These are phyloP conservation scores for Daldinia loculata DNA, from an alignment of 495 filamentous ascomycete species.

Conservation along the genomic window DNA sequence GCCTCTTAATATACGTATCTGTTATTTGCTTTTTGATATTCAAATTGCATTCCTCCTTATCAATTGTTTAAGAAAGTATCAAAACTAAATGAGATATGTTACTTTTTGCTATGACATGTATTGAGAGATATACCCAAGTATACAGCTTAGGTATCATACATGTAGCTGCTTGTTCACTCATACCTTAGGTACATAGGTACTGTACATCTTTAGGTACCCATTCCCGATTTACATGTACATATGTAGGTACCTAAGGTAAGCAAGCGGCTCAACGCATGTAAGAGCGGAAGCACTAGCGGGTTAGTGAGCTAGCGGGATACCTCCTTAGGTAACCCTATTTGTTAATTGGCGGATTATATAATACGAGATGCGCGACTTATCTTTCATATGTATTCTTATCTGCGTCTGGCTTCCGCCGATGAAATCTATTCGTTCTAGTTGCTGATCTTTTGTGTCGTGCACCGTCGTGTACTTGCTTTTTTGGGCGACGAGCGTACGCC, in stretches of 20 bases:
- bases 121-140: too few species aligned
- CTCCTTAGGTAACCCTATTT: neutral
- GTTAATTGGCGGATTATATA: constrained; percentile 1
- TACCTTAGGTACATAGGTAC: neutral
- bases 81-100: neutral
- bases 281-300: neutral
- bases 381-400: constrained; percentile 19
- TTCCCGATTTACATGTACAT: neutral
- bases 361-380: constrained; percentile 21
- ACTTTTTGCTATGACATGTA: too few species aligned
- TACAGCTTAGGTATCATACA: too few species aligned
- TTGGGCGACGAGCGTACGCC: constrained; percentile 24
- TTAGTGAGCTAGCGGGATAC: neutral
- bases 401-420: neutral
- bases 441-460: constrained; percentile 23
- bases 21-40: neutral
- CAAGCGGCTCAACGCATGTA: neutral
- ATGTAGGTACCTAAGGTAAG: constrained; percentile 2
- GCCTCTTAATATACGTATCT: neutral
- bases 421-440: constrained; percentile 20
- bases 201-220: neutral
- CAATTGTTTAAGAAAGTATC: neutral
- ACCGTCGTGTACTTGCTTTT: constrained; percentile 16
- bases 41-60: neutral
- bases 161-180: too few species aligned